Base-by-base conservation (phyloP, 768 basidiomycete species). In the Lepiota venenata region DNA sequence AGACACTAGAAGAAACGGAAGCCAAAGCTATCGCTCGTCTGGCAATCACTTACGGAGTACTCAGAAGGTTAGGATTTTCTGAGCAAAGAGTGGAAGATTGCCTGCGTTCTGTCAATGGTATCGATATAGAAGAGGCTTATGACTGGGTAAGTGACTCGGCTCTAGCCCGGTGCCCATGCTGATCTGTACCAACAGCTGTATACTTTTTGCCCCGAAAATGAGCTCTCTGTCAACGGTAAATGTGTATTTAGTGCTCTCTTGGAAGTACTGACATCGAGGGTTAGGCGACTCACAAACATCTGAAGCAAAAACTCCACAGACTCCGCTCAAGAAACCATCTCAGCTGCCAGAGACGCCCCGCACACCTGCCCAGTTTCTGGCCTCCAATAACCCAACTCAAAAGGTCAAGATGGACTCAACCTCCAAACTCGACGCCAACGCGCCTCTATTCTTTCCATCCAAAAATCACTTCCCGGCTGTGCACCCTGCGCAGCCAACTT, bases 81-180 rank as follows among this genome's bases (percentile, higher is more conserved):
- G 84, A 90, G 61, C 76, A 76, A 10, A 73, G 81, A 49, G 86
- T 93, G 5, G 76, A 81, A 46, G 78, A 88, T 60, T 97, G 93
- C 65, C 68, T 98, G 42, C 69, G 73, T 47, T 68, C 76, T 5
- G 82, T 92, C 22, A 68, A 73, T 22, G 80, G 85, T 11, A 70
- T 87, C 29, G 90, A 91, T 21, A 71, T 93, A n/a, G 95, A 98
- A 14, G 88, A 93, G 48, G 93, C 91, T 9, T 79, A 89, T 50
- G 88, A 94, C 64, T 98, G 96, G 96, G 93, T 96, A 59, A 52
- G 82, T 51, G 29, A 20, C 50, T 36, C 18, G 42, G 18, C 46
- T 21, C 22, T 32, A 44, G 15, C 37, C 49, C 29, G 14, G 12
- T 32, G 8, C 11, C 27, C 18, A 8, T 43, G 14, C 11, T 37